Conservation (phyloP, 768 basidiomycete species). For the Tulasnella calospora region DNA sequence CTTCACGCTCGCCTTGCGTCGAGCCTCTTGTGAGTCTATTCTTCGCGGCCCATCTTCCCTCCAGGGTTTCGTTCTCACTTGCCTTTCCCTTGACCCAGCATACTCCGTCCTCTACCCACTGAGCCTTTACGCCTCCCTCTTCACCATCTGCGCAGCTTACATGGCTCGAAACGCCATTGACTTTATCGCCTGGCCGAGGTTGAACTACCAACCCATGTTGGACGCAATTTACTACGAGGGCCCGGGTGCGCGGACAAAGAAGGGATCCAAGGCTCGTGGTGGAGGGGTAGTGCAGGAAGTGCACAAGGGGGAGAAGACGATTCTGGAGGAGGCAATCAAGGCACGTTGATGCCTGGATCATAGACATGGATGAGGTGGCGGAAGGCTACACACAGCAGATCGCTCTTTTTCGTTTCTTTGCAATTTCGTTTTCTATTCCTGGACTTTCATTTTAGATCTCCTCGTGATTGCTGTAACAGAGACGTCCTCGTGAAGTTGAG, state of each 20-base stretch:
- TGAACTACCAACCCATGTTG: conserved; percentile 55
- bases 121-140: conserved; percentile 67
- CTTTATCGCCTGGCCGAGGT: conserved; percentile 90
- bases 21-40: conserved; percentile 68
- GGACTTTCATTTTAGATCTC: not conserved
- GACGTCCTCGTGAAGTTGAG: not conserved
- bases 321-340: conserved; percentile 20
- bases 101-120: conserved; percentile 83
- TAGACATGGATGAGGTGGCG: not conserved
- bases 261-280: conserved; percentile 10
- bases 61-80: not conserved
- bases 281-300: conserved; percentile 8
- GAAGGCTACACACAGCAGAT: not conserved
- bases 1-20: conserved; percentile 78
- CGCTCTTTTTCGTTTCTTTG: not conserved
- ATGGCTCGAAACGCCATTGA: conserved; percentile 83
- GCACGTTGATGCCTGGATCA: not conserved
- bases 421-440: not conserved
- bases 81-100: conserved; percentile 45
- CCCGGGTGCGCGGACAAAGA: conserved; percentile 47
- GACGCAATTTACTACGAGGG: conserved; percentile 84
- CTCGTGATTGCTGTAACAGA: not conserved
- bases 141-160: conserved; percentile 58
- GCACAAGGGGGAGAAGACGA: not conserved
- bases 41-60: not conserved